These are phyloP conservation scores for Lagenidium giganteum DNA, from an alignment of 352 stramenopile genomes.

Conservation along the genomic window DNA sequence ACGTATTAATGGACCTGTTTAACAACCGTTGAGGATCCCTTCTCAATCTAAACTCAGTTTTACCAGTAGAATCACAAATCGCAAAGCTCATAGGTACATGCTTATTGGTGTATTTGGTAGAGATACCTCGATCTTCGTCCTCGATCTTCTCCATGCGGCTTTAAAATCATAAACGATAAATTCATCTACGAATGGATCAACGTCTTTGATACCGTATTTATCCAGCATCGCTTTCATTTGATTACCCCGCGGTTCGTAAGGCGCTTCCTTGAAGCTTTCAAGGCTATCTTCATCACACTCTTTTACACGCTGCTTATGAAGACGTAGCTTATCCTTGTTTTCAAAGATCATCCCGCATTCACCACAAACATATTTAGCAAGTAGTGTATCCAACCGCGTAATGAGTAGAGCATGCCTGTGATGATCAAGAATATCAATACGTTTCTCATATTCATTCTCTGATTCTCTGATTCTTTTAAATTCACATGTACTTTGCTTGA, in stretches of 20 bases:
- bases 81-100: conserved; percentile 3
- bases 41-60: no score
- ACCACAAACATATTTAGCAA: conserved; percentile 8
- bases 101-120: conserved; percentile 1
- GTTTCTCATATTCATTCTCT: conserved; percentile 5
- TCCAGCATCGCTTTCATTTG: conserved; percentile 1
- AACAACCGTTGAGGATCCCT: no score
- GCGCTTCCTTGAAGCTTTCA: neutral
- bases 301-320: conserved; percentile 16
- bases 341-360: conserved; percentile 16
- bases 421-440: conserved; percentile 17
- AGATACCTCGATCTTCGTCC: neutral
- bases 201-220: conserved; percentile 7
- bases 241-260: conserved; percentile 2
- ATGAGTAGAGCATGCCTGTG: conserved; percentile 22
- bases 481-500: conserved; percentile 13
- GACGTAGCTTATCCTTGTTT: conserved; percentile 5
- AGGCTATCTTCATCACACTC: conserved; percentile 5
- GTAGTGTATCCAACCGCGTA: conserved; percentile 3
- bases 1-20: no score
- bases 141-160: neutral
- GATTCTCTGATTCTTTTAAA: conserved; percentile 3
- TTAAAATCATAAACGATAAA: conserved; percentile 2
- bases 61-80: conserved; percentile 5
- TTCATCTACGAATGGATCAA: conserved; percentile 6